Evolutionary conservation across 176 grass and related monocot genomes (phyloP).

Genomic region (Carex cristatella): DNA sequence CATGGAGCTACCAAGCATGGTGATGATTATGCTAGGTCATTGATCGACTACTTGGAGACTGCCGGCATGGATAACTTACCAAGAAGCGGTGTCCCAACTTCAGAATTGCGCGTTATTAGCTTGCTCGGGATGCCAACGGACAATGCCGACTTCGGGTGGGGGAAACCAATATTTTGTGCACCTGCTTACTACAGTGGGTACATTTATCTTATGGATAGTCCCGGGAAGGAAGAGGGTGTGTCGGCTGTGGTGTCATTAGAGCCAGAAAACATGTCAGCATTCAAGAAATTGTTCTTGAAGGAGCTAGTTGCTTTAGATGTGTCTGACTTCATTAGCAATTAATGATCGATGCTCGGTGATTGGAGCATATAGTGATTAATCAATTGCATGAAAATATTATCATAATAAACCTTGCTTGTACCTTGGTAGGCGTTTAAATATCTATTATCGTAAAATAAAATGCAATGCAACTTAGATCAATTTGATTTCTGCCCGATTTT

Average conservation of each 20-base stretch:
- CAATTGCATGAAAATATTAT: no score
- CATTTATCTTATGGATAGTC: slow-evolving; percentile 53
- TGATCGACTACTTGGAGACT: slow-evolving; percentile 46
- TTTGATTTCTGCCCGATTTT: no score
- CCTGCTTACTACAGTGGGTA: slow-evolving; percentile 46
- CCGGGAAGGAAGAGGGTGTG: slow-evolving; percentile 36
- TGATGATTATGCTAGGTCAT: slow-evolving; percentile 46
- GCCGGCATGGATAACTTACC: slow-evolving; percentile 33
- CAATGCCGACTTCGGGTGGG: slow-evolving; percentile 65
- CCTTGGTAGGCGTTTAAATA: no score
- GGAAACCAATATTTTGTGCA: slow-evolving; percentile 38
- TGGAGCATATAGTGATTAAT: background rate
- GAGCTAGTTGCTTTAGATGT: slow-evolving; percentile 22
- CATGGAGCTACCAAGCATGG: slow-evolving; percentile 37
- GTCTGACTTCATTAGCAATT: background rate
- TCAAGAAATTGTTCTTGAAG: slow-evolving; percentile 44
- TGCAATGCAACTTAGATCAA: no score
- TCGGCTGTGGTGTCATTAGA: slow-evolving; percentile 49
- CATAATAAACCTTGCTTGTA: no score
- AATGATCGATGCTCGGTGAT: background rate
- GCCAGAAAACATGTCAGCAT: slow-evolving; percentile 51
- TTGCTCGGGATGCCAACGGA: slow-evolving; percentile 55
- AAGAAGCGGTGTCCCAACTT: slow-evolving; percentile 18
- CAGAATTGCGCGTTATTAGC: slow-evolving; percentile 46
- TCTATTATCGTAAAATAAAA: no score